A percentile compares a stretch with the other conserved stretches of the same genome.
These are phyloP conservation scores for Fusarium annulatum DNA, from an alignment of 2,329 filamentous ascomycete species.

Conservation along the genomic window DNA sequence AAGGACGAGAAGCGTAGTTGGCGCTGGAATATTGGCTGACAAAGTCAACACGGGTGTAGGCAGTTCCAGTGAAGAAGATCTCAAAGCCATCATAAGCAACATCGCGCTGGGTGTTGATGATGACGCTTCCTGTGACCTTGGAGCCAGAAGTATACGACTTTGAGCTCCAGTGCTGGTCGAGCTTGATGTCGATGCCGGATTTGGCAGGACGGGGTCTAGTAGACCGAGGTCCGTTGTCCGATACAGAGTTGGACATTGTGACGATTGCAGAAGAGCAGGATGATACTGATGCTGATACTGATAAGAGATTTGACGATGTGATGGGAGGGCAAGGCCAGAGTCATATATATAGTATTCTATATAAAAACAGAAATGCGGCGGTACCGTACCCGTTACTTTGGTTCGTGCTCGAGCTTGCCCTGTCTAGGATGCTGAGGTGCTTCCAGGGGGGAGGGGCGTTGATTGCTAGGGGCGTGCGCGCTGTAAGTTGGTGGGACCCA, in stretches of 20 bases:
- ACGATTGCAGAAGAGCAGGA: constrained; percentile 29
- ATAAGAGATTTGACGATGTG: constrained; percentile 30
- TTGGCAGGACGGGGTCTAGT: constrained; percentile 34
- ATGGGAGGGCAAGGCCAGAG: constrained; percentile 25
- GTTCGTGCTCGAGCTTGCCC: constrained; percentile 33
- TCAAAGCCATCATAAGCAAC: constrained; percentile 63
- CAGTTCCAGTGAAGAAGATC: constrained; percentile 63
- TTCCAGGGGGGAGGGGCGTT: constrained; percentile 36
- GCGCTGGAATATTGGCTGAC: constrained; percentile 61
- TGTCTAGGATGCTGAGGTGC: constrained; percentile 35
- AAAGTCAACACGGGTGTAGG: constrained; percentile 63
- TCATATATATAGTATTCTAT: constrained; percentile 42
- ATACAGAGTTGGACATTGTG: constrained; percentile 42
- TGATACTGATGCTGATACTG: constrained; percentile 31
- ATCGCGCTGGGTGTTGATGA: constrained; percentile 58
- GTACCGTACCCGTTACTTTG: constrained; percentile 41
- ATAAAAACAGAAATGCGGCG: constrained; percentile 26
- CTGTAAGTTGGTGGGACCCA: constrained; percentile 11
- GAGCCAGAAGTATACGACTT: constrained; percentile 68
- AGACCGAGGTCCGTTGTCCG: constrained; percentile 41
- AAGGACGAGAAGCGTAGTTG: constrained; percentile 61
- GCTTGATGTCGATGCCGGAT: constrained; percentile 59
- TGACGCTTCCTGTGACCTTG: constrained; percentile 60
- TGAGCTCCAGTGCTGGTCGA: constrained; percentile 64
- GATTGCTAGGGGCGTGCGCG: constrained; percentile 15